A percentile compares a stretch with the other conserved stretches of the same genome.
Conservation (phyloP, 768 basidiomycete genomes). For the Macrolepiota fuliginosa region DNA sequence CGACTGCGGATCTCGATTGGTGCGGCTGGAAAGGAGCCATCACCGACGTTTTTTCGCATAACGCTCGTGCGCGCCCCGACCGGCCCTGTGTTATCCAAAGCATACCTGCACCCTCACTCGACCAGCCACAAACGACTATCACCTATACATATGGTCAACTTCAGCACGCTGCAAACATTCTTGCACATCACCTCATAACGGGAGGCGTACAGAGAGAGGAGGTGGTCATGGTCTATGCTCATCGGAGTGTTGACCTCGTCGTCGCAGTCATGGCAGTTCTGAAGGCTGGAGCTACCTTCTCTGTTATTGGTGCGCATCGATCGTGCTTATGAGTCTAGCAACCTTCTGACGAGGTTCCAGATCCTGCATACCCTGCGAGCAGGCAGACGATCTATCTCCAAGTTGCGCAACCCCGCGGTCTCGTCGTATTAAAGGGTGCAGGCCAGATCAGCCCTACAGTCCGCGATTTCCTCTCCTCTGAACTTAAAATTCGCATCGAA, state of each 20-base stretch:
- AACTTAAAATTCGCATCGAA: constrained; percentile 85
- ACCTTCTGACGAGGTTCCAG: constrained; percentile 36
- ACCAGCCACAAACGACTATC: constrained; percentile 47
- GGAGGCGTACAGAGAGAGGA: constrained; percentile 89
- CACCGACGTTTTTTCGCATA: constrained; percentile 88
- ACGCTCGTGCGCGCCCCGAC: constrained; percentile 78
- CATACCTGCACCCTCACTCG: constrained; percentile 39
- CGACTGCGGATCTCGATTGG: constrained; percentile 90
- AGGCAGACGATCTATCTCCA: constrained; percentile 91
- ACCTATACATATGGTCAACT: constrained; percentile 81
- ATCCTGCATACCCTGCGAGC: constrained; percentile 94
- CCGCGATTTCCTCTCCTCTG: constrained; percentile 73
- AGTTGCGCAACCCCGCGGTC: constrained; percentile 88
- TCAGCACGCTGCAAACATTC: constrained; percentile 79
- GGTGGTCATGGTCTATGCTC: constrained; percentile 97
- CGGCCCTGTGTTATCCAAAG: constrained; percentile 89
- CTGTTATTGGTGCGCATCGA: constrained; percentile 79
- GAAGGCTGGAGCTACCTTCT: constrained; percentile 95
- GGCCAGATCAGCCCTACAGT: constrained; percentile 79
- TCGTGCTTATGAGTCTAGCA: background rate
- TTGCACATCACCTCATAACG: constrained; percentile 86
- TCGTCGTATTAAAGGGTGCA: constrained; percentile 89
- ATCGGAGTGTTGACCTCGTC: constrained; percentile 93
- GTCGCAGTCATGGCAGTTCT: constrained; percentile 96
- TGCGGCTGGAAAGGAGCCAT: constrained; percentile 98